These are phyloP conservation scores for Rhytidhysteron rufulum DNA, from an alignment of 2,329 filamentous ascomycete species.

Conservation along the genomic window DNA sequence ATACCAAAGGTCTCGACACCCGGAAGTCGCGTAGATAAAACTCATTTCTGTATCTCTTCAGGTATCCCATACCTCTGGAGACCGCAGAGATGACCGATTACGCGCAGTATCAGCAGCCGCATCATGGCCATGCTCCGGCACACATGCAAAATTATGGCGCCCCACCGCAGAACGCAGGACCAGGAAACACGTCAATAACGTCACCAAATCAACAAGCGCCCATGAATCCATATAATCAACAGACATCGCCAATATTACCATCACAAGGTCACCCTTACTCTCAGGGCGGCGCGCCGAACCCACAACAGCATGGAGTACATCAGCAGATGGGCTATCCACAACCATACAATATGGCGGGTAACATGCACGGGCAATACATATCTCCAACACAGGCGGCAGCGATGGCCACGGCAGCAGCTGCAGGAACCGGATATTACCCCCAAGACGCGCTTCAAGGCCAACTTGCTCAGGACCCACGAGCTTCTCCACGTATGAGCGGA, in stretches of 20 bases:
- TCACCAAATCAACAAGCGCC: slow-evolving; percentile 67
- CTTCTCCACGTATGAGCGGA: slow-evolving; percentile 73
- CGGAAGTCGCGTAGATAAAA: slow-evolving; percentile 19
- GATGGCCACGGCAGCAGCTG: slow-evolving; percentile 90
- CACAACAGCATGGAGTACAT: slow-evolving; percentile 54
- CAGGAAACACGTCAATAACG: slow-evolving; percentile 53
- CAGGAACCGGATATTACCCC: slow-evolving; percentile 70
- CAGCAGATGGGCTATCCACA: slow-evolving; percentile 78
- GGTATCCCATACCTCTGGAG: slow-evolving; percentile 15
- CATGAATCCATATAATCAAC: slow-evolving; percentile 57
- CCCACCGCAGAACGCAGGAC: slow-evolving; percentile 31
- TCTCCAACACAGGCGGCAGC: slow-evolving; percentile 83
- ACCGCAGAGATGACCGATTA: slow-evolving; percentile 43
- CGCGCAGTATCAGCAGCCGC: slow-evolving; percentile 46
- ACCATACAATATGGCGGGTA: slow-evolving; percentile 69
- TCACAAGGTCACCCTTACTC: slow-evolving; percentile 62
- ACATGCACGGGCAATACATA: slow-evolving; percentile 74
- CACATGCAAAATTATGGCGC: slow-evolving; percentile 37
- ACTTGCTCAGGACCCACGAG: slow-evolving; percentile 52
- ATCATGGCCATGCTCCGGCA: slow-evolving; percentile 42
- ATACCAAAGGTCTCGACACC: slow-evolving; percentile 22
- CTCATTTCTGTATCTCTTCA: slow-evolving; percentile 19
- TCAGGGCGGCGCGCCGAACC: slow-evolving; percentile 61
- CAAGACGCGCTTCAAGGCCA: slow-evolving; percentile 62
- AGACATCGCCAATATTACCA: slow-evolving; percentile 76